A percentile compares a stretch with the other conserved stretches of the same genome.
phyloP scores from a whole-genome alignment of 805 yeast genomes.

The Phaffomyces antillensis region DNA sequence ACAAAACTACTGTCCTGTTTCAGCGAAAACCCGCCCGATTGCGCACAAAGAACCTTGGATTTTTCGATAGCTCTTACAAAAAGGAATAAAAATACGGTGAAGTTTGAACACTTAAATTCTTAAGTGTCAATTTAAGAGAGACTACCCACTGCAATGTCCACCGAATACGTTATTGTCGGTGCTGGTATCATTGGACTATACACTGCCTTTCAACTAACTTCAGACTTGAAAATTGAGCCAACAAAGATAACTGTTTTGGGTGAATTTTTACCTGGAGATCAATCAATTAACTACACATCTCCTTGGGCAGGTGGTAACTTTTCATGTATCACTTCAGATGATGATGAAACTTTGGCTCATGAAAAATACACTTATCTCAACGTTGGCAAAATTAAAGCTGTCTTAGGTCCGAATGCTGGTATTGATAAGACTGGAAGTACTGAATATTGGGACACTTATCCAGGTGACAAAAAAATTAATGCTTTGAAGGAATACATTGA shows the following conservation, averaged over 20 bases:
- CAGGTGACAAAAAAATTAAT: conserved; percentile 38
- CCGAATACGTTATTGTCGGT: conserved; percentile 33
- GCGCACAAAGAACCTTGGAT: too few relatives aligned
- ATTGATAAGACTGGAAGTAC: conserved; percentile 45
- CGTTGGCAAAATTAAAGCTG: conserved; percentile 33
- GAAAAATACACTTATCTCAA: conserved; percentile 53
- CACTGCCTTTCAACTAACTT: conserved; percentile 45
- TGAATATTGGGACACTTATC: conserved; percentile 50
- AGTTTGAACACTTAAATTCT: too few relatives aligned
- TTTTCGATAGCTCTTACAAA: too few relatives aligned
- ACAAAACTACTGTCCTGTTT: too few relatives aligned
- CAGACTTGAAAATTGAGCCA: conserved; percentile 32
- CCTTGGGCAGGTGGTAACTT: conserved; percentile 76
- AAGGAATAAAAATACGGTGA: not conserved
- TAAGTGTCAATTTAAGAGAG: too few relatives aligned
- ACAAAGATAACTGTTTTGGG: conserved; percentile 51
- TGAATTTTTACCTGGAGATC: conserved; percentile 71
- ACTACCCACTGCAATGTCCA: not conserved
- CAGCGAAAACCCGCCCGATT: too few relatives aligned
- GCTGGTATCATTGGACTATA: conserved; percentile 65
- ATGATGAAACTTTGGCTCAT: conserved; percentile 37
- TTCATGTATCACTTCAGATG: conserved; percentile 54
- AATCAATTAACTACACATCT: conserved; percentile 63
- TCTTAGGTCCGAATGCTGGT: conserved; percentile 46
- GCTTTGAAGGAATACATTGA: conserved; percentile 43